Base-by-base conservation (phyloP, 352 stramenopile species). In the Phytophthora lateralis region DNA sequence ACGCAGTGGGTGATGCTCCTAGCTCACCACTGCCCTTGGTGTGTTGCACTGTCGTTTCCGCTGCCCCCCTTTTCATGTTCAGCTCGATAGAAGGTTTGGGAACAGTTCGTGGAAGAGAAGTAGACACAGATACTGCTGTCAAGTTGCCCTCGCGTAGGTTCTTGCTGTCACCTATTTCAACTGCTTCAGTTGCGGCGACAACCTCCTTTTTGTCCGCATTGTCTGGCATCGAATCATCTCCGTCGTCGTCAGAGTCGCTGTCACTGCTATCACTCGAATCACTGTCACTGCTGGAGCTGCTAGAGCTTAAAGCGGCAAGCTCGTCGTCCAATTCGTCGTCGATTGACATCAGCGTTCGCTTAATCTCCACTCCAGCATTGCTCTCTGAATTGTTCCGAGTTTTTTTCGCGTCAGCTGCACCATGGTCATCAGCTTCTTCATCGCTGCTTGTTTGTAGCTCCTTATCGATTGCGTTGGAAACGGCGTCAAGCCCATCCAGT, bases 241-340 rank as follows among this genome's bases (percentile, higher is more conserved):
- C 39, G 3, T 39, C 37, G 2, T 57, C 60, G 5, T 60, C 59
- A 3, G 44, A 67, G 5, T 71, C 66, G n/a, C 38, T 74, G n/a
- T 69, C 52, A 44, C 66, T 75, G 55, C 65, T 71, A 17, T 71
- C 60, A 38, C 66, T 76, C 7, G 55, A 74, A 49, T 70, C 55
- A 24, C 66, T 71, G 6, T 69, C 64, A 60, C 68, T 76, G 38
- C 62, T 78, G 11, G 38, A 39, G 30, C 65, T 70, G 37, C 64
- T 76, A 12, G 41, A 68, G 15, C 71, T 78, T 11, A 70, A 60
- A 12, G 59, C 67, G 41, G 67, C 71, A 24, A 82, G 65, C 27
- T 80, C 74, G 18, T 63, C 64, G 32, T 82, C 74, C 5, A 82
- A 55, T 29, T 70, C 71, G 17, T 74, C 71, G 15, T 75, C 74